phyloP scores from a whole-genome alignment of 2,329 filamentous ascomycete genomes.

The Penicillium sp. region DNA sequence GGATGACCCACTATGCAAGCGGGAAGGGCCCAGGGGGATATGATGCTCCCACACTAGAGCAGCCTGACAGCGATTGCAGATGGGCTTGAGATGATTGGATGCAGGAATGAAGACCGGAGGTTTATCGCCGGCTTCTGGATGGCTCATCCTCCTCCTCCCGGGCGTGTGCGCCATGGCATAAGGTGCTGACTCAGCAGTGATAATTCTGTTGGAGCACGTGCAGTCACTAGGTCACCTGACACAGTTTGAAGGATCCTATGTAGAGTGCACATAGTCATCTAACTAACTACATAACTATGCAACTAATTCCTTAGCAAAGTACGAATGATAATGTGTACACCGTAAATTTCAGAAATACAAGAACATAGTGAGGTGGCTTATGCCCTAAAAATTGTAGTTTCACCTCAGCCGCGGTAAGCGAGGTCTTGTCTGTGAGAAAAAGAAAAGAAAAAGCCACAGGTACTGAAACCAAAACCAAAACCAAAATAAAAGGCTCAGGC shows the following conservation, averaged over 20 bases:
- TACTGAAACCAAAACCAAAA: neutral
- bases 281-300: too few relatives aligned
- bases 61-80: conserved; percentile 2
- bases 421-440: neutral
- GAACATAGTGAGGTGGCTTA: neutral
- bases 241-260: too few relatives aligned
- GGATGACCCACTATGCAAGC: conserved; percentile 20
- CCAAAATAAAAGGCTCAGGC: neutral
- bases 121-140: conserved; percentile 22
- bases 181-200: conserved; percentile 6
- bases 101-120: neutral
- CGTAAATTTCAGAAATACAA: neutral
- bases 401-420: neutral
- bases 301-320: neutral
- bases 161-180: neutral
- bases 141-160: conserved; percentile 5
- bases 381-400: neutral
- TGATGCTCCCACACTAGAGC: neutral
- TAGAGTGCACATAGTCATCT: too few relatives aligned
- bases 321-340: neutral
- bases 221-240: neutral
- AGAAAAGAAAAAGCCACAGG: neutral
- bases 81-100: conserved; percentile 15
- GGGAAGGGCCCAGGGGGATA: conserved; percentile 4
- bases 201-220: neutral